Base-by-base conservation (phyloP, 2,329 filamentous ascomycete species). In the Pseudopyrenochaeta lycopersici region DNA sequence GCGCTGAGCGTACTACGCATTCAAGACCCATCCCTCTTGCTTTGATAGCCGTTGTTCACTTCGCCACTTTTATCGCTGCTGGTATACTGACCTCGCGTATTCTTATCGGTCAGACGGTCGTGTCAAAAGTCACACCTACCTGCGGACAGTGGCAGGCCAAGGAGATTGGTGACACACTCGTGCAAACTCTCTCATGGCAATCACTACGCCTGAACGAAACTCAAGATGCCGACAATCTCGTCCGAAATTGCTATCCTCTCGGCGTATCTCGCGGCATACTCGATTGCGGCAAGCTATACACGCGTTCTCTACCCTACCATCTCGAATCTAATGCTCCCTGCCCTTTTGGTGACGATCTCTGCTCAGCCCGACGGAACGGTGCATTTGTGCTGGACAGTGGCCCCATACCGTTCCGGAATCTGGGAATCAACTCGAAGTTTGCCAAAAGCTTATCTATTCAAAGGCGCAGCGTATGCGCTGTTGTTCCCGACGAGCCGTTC, bases 361-460 rank as follows among this genome's bases (percentile, higher is more conserved):
- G 44, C 21, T 32, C 42, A 15, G 18, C 18, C 17, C 7, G 39
- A 42, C 18, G 20, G 12, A 27, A 39, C 5, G 33, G 27, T 4
- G 33, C 31, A 14, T 7, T 38, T 15, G 33, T 33, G 14, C n/a
- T 47, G 7, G 44, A 47, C 44, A 47, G 44, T 31, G 39, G 40
- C 3, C 17, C 21, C 1, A 44, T 44, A 9, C 18, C 31, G 3
- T 50, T 50, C 21, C 15, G 20, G 9, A 14, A 35, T 17, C n/a
- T 50, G 30, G 47, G 47, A n/a, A 50, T 50, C 39, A 50, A 50
- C 12, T 27, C 38, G 17, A 38, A 38, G 18, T 44, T 33, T 42
- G 29, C 47, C 6, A 41, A 29, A 23, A 32, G 15, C 14, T 12
- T 50, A 4, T 38, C 30, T 23, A 18, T 44, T 3, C 47, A 44